These are phyloP conservation scores for Thermothelomyces thermophilus DNA, from an alignment of 2,329 filamentous ascomycete genomes.

Conservation along the genomic window DNA sequence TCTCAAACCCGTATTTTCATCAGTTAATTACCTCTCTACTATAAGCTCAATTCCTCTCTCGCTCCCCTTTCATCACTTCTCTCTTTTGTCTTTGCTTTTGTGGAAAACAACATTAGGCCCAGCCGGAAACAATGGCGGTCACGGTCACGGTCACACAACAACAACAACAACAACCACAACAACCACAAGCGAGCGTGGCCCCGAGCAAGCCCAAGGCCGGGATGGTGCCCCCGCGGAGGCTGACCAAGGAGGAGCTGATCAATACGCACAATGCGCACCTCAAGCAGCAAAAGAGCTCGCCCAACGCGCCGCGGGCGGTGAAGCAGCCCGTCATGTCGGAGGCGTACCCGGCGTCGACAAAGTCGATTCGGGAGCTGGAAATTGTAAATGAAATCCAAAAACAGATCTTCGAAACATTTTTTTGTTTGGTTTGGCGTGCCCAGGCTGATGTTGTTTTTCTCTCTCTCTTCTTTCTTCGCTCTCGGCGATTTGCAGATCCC, in stretches of 20 bases:
- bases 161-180: conserved; percentile 3
- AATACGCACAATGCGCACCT: conserved; percentile 24
- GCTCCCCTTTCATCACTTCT: no score
- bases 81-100: no score
- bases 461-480: no score
- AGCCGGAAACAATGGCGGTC: conserved; percentile 9
- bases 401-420: not conserved
- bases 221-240: conserved; percentile 14
- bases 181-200: not conserved
- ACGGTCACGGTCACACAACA: conserved; percentile 2
- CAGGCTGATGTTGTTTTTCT: not conserved
- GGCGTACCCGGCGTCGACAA: conserved; percentile 26
- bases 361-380: conserved; percentile 27
- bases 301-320: conserved; percentile 25
- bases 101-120: no score
- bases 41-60: no score
- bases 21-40: no score
- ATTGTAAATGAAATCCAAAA: conserved; percentile 17
- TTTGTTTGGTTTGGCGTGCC: not conserved
- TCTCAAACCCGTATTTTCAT: no score
- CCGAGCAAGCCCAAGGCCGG: conserved; percentile 2
- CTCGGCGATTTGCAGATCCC: no score
- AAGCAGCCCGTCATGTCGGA: conserved; percentile 26
- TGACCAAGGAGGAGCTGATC: conserved; percentile 24
- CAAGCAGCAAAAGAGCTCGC: conserved; percentile 23